phyloP scores from a whole-genome alignment of 2,329 filamentous ascomycete genomes.

The Microdochium nivale region DNA sequence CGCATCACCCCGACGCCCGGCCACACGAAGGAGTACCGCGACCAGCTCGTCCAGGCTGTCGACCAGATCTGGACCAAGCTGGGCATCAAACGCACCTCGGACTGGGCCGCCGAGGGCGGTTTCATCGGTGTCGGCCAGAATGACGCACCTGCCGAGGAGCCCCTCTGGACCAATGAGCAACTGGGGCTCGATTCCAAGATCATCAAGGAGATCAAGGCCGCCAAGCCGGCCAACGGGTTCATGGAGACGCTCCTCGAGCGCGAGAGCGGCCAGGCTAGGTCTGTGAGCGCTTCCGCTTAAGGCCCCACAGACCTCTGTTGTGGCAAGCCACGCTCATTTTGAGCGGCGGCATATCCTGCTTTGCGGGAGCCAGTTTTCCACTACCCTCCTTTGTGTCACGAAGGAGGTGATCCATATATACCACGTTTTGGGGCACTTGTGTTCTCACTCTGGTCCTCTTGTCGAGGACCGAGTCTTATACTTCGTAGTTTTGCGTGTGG shows the following conservation, averaged over 20 bases:
- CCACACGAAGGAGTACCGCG: constrained; percentile 75
- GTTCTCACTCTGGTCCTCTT: too few species aligned
- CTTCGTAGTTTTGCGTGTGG: too few species aligned
- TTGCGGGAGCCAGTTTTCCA: too few species aligned
- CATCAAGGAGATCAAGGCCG: constrained; percentile 50
- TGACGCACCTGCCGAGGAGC: constrained; percentile 47
- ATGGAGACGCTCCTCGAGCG: constrained; percentile 53
- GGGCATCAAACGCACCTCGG: constrained; percentile 82
- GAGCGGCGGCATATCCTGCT: background rate
- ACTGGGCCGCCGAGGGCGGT: constrained; percentile 85
- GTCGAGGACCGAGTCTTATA: too few species aligned
- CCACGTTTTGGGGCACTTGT: too few species aligned
- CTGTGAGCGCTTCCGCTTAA: constrained; percentile 16
- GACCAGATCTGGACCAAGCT: constrained; percentile 85
- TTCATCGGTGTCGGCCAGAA: constrained; percentile 89
- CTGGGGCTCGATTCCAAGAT: constrained; percentile 62
- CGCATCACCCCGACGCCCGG: constrained; percentile 94
- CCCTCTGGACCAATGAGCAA: constrained; percentile 91
- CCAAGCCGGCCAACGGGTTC: constrained; percentile 24
- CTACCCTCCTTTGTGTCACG: too few species aligned
- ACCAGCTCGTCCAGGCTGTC: constrained; percentile 75
- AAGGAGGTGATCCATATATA: too few species aligned
- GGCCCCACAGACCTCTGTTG: too few species aligned
- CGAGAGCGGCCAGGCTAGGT: constrained; percentile 25
- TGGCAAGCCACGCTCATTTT: too few species aligned